phyloP scores from a whole-genome alignment of 352 stramenopile species.

The Ophiocytium majus region DNA sequence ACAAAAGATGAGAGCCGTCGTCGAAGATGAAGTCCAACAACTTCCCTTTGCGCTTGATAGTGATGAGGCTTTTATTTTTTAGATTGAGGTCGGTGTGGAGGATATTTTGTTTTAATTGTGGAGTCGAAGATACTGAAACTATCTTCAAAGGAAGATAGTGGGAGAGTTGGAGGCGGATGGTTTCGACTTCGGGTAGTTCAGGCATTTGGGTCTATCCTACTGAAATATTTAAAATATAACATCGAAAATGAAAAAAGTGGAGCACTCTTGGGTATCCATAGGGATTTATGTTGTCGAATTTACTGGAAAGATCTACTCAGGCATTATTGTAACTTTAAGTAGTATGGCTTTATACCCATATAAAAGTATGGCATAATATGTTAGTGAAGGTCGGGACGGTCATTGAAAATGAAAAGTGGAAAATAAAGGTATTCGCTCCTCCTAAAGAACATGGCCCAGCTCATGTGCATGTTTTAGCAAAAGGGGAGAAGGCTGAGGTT shows the following conservation, averaged over 20 bases:
- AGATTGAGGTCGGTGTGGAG: not conserved
- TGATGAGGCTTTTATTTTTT: not conserved
- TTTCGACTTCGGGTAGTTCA: constrained; percentile 17
- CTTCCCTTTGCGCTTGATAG: constrained; percentile 6
- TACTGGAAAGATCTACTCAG: constrained; percentile 15
- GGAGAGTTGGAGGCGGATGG: constrained; percentile 7
- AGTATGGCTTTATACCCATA: constrained; percentile 21
- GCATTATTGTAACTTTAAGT: constrained; percentile 18
- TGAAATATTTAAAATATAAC: constrained; percentile 22
- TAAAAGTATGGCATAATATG: constrained; percentile 22
- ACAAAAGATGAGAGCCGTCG: constrained; percentile 1
- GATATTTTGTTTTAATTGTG: not conserved
- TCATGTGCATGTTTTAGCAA: constrained; percentile 18
- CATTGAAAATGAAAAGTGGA: constrained; percentile 17
- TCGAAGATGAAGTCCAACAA: constrained; percentile 10
- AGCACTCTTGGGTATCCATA: constrained; percentile 12
- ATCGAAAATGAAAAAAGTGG: constrained; percentile 16
- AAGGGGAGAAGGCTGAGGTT: constrained; percentile 15
- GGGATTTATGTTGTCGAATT: constrained; percentile 18
- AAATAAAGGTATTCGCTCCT: constrained; percentile 17
- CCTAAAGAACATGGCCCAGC: constrained; percentile 16
- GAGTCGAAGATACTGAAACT: not conserved
- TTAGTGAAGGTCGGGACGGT: constrained; percentile 16
- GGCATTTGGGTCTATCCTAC: constrained; percentile 15
- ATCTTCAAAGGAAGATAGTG: constrained; percentile 19